Evolutionary conservation across 805 yeast species (phyloP).

Genomic region (Kodamaea hsintzibuensis): DNA sequence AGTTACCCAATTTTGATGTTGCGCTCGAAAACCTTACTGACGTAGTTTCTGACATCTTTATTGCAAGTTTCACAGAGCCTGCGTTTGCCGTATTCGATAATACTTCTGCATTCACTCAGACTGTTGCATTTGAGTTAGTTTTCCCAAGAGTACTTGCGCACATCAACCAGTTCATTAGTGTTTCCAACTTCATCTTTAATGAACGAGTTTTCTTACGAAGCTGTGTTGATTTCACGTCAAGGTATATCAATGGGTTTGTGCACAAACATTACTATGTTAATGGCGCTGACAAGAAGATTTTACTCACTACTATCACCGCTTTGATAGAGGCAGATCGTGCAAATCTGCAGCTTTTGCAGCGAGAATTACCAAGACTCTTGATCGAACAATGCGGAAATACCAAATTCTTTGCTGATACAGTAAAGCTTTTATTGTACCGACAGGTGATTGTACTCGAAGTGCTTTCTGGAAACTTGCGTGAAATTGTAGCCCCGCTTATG

Average conservation of each 20-base stretch:
- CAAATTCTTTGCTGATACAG: not conserved
- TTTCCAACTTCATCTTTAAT: slow-evolving; percentile 36
- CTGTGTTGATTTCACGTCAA: slow-evolving; percentile 25
- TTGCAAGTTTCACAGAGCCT: slow-evolving; percentile 25
- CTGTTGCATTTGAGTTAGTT: slow-evolving; percentile 31
- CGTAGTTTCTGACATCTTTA: slow-evolving; percentile 37
- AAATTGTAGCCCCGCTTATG: not conserved
- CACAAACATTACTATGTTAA: slow-evolving; percentile 27
- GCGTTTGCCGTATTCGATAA: slow-evolving; percentile 22
- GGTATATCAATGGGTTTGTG: slow-evolving; percentile 32
- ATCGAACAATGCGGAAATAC: slow-evolving; percentile 4
- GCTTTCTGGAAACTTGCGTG: slow-evolving; percentile 33
- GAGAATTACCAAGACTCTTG: slow-evolving; percentile 28
- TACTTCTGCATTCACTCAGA: slow-evolving; percentile 37
- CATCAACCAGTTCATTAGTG: slow-evolving; percentile 31
- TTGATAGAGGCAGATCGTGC: slow-evolving; percentile 28
- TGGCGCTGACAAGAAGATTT: slow-evolving; percentile 23
- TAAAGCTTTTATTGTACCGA: slow-evolving; percentile 31
- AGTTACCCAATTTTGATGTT: slow-evolving; percentile 15
- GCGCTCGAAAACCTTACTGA: slow-evolving; percentile 28
- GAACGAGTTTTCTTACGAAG: slow-evolving; percentile 30
- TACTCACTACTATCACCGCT: slow-evolving; percentile 29
- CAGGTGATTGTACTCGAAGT: slow-evolving; percentile 34
- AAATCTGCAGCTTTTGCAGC: slow-evolving; percentile 19
- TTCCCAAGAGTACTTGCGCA: slow-evolving; percentile 40